Base-by-base conservation (phyloP, 2,329 filamentous ascomycete genomes). In the Penicillium polonicum region DNA sequence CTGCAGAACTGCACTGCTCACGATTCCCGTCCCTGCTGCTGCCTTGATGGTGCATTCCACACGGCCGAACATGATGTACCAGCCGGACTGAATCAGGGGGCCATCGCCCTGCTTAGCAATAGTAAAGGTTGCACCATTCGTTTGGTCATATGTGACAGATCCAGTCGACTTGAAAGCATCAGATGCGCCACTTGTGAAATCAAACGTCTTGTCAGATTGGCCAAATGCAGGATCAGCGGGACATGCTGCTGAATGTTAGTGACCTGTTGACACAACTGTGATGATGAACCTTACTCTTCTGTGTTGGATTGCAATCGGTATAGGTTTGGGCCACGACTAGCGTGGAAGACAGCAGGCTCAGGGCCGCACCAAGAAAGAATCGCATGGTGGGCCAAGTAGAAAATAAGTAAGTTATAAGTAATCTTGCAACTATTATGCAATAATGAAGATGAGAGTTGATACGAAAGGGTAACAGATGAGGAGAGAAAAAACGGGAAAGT, bases 51-150 rank as follows among this genome's bases (percentile, higher is more conserved):
- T 88, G 65, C 92, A 85, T 64, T 96, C 89, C 70, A 97, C 90
- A 62, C 88, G 89, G 65, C 94, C 94, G 74, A 97, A 99, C 94
- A 99, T 97, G 79, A 99, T 96, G 82, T 97, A 97, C 85, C 96
- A 97, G 69, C 94, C 85, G 60, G 92, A 96, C 63, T 84, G 83
- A 60, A 99, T 85, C 73, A 93, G 89, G 0, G 94, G 94, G 3
- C 91, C 85, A 71, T 99, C 91, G 57, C 93, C 92, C 50, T 87
- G 82, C 70, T 87, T 79, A 52, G 85, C 77, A 52, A 99, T 88
- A 27, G 90, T 92, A 73, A 99, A 95, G 17, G 84, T 85, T 27
- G 84, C 92, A 58, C 94, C 94, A 71, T 92, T 84, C 56, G 81
- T 80, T 72, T 82, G 52, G 57, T 67, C 84, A 78, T 96, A 97